phyloP scores from a whole-genome alignment of 2,329 filamentous ascomycete genomes.

The Monosporascus sp. region DNA sequence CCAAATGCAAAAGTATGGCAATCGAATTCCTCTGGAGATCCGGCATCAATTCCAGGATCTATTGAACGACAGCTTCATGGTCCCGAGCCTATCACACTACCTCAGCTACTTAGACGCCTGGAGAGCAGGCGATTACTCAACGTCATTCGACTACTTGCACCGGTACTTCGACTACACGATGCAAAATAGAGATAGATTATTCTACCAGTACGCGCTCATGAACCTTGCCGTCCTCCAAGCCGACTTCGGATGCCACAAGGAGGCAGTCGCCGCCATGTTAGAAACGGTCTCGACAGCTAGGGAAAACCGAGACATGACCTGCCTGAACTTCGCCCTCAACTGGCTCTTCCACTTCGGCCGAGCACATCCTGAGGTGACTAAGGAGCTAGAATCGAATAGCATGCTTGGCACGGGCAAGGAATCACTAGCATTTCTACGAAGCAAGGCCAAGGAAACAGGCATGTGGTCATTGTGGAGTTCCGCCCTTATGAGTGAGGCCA shows the following conservation, averaged over 20 bases:
- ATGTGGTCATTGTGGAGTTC: conserved; percentile 84
- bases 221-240: conserved; percentile 91
- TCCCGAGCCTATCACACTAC: conserved; percentile 72
- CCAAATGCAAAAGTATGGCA: conserved; percentile 78
- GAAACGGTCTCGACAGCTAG: conserved; percentile 92
- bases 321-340: conserved; percentile 89
- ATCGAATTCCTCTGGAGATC: conserved; percentile 70
- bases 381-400: conserved; percentile 62
- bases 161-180: conserved; percentile 97
- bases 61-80: conserved; percentile 59
- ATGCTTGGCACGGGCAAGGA: conserved; percentile 76
- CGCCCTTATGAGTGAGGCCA: conserved; percentile 79
- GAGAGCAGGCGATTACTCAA: conserved; percentile 84
- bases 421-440: conserved; percentile 75
- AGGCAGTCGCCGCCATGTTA: conserved; percentile 90
- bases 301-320: conserved; percentile 87
- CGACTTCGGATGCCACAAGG: conserved; percentile 86
- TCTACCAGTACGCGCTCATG: conserved; percentile 92
- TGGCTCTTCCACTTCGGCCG: conserved; percentile 96
- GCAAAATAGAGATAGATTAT: conserved; percentile 74
- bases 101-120: conserved; percentile 86
- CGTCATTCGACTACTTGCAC: conserved; percentile 85
- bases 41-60: conserved; percentile 65
- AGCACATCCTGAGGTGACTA: conserved; percentile 71
- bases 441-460: conserved; percentile 78